These are phyloP conservation scores for Phytophthora multivora DNA, from an alignment of 352 stramenopile species.

Conservation along the genomic window DNA sequence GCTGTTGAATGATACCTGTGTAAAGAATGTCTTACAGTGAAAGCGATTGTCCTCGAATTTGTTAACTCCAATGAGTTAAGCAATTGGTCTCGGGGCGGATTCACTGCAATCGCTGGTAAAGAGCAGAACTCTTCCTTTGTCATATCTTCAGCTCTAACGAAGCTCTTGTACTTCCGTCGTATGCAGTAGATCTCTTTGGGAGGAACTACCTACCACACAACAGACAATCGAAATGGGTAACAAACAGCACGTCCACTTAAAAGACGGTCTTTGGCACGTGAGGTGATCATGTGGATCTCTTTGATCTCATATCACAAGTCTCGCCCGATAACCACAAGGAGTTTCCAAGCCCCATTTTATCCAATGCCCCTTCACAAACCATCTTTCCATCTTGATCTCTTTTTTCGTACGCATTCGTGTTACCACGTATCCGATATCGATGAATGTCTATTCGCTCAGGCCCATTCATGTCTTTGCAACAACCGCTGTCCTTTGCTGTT, in stretches of 20 bases:
- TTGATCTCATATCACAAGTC: constrained; percentile 56
- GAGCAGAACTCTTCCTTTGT: constrained; percentile 60
- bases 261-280: constrained; percentile 31
- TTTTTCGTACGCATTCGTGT: constrained; percentile 14
- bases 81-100: constrained; percentile 51
- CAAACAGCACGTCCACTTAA: not conserved
- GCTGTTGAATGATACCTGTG: not conserved
- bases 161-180: constrained; percentile 40
- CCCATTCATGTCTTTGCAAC: constrained; percentile 8
- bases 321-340: constrained; percentile 23
- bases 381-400: not conserved
- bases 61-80: constrained; percentile 55
- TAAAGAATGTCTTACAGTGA: constrained; percentile 27
- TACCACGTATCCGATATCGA: too few relatives aligned
- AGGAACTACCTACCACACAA: constrained; percentile 36
- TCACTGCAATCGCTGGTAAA: constrained; percentile 43
- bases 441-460: constrained; percentile 18
- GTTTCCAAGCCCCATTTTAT: constrained; percentile 26
- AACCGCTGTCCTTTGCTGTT: not conserved
- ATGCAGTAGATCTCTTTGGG: constrained; percentile 63
- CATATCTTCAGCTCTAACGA: constrained; percentile 53
- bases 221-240: not conserved
- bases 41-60: constrained; percentile 35
- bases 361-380: constrained; percentile 5
- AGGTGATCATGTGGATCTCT: constrained; percentile 65